Percentiles rank a stretch among this genome's conserved stretches.
phyloP scores from a whole-genome alignment of 2,329 filamentous ascomycete genomes.

The Cryphonectria parasitica region DNA sequence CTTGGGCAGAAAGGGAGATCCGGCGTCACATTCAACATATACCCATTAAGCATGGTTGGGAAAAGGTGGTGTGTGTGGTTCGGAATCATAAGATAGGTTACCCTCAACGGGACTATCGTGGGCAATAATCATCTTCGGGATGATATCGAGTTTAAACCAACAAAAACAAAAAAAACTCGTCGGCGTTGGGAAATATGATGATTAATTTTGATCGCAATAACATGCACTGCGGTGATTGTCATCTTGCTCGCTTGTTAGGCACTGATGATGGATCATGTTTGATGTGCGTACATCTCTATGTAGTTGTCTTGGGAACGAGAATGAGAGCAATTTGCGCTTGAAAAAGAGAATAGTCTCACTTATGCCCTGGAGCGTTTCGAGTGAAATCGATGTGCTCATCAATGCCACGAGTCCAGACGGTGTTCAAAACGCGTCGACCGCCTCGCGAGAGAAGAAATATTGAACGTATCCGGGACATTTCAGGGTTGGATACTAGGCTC shows the following conservation, averaged over 20 bases:
- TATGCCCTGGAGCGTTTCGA: neutral
- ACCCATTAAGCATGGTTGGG: constrained; percentile 31
- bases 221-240: neutral
- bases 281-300: neutral
- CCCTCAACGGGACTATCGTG: constrained; percentile 31
- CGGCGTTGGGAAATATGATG: constrained; percentile 25
- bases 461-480: neutral
- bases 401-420: neutral
- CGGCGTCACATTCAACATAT: constrained; percentile 32
- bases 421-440: neutral
- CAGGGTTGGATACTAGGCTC: neutral
- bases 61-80: constrained; percentile 16
- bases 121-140: constrained; percentile 12
- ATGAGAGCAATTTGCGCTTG: neutral
- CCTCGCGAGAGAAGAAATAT: neutral
- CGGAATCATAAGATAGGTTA: constrained; percentile 27
- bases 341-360: neutral
- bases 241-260: neutral
- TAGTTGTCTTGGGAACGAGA: neutral
- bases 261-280: neutral
- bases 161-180: constrained; percentile 15
- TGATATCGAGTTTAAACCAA: constrained; percentile 23
- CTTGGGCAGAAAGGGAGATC: constrained; percentile 20
- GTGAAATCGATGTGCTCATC: neutral
- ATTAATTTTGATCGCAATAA: constrained; percentile 15